Percentiles rank a stretch among this genome's conserved stretches.
Conservation (phyloP, 768 basidiomycete species). For the Podaxis sp. region DNA sequence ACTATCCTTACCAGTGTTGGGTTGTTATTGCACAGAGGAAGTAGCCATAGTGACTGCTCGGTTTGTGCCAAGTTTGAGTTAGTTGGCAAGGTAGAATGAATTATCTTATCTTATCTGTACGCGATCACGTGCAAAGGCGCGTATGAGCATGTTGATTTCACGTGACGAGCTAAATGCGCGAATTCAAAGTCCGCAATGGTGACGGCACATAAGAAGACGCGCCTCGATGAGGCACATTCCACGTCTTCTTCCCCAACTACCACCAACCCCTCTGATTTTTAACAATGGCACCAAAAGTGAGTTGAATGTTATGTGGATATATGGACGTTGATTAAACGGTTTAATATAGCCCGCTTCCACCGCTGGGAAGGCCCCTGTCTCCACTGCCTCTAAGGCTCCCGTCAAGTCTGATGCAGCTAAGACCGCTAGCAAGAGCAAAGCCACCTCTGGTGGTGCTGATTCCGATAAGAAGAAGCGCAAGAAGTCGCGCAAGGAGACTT, state of each 20-base stretch:
- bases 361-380: constrained; percentile 79
- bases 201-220: constrained; percentile 26
- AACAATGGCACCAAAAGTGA: constrained; percentile 34
- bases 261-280: constrained; percentile 18
- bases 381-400: constrained; percentile 70
- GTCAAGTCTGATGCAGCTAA: constrained; percentile 65
- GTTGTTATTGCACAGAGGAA: constrained; percentile 48
- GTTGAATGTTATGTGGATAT: background rate
- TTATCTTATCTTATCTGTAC: background rate
- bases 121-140: background rate
- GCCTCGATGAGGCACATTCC: background rate
- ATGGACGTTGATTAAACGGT: background rate
- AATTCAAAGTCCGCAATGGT: constrained; percentile 38
- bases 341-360: constrained; percentile 68
- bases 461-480: constrained; percentile 87
- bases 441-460: constrained; percentile 62
- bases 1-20: constrained; percentile 75
- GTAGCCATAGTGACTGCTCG: constrained; percentile 7
- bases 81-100: no score
- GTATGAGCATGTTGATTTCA: constrained; percentile 6
- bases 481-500: constrained; percentile 88
- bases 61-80: background rate
- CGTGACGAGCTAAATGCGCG: constrained; percentile 22
- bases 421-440: constrained; percentile 80
- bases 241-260: constrained; percentile 16